phyloP scores from a whole-genome alignment of 176 grass and related monocot genomes.

The Triticum monococcum region DNA sequence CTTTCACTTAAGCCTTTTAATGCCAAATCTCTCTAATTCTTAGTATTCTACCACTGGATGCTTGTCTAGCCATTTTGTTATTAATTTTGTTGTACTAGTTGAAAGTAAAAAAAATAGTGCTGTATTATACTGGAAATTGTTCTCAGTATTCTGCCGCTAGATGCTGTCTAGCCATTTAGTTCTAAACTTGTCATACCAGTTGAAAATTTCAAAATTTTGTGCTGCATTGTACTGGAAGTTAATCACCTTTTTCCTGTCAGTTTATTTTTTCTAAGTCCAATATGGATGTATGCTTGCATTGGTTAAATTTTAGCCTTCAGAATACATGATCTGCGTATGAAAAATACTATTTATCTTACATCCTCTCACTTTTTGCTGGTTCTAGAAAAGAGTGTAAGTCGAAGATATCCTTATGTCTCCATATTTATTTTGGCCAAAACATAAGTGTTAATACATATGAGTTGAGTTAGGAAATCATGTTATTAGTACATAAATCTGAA shows the following conservation, averaged over 20 bases:
- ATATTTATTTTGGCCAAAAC: slow-evolving; percentile 5
- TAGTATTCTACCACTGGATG: neutral
- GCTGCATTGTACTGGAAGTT: neutral
- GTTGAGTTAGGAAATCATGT: too few relatives aligned
- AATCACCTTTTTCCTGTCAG: neutral
- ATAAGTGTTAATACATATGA: neutral
- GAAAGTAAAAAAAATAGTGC: neutral
- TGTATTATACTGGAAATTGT: neutral
- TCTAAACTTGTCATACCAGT: neutral
- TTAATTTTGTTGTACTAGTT: neutral
- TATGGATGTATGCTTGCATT: neutral
- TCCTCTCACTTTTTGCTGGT: neutral
- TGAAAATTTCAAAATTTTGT: neutral
- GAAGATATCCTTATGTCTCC: neutral
- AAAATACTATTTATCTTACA: neutral
- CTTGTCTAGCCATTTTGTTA: slow-evolving; percentile 11
- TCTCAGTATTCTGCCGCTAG: neutral
- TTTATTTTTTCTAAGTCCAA: neutral
- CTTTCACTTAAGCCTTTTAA: neutral
- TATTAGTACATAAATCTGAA: neutral
- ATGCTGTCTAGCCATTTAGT: slow-evolving; percentile 2
- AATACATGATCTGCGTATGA: neutral
- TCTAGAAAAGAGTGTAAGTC: slow-evolving; percentile 1
- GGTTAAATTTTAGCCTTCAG: neutral
- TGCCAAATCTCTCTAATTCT: neutral